Evolutionary conservation across 2,329 filamentous ascomycete species (phyloP), one percentile per base, ranked within the genome.

Genomic region (Apiospora marii): DNA sequence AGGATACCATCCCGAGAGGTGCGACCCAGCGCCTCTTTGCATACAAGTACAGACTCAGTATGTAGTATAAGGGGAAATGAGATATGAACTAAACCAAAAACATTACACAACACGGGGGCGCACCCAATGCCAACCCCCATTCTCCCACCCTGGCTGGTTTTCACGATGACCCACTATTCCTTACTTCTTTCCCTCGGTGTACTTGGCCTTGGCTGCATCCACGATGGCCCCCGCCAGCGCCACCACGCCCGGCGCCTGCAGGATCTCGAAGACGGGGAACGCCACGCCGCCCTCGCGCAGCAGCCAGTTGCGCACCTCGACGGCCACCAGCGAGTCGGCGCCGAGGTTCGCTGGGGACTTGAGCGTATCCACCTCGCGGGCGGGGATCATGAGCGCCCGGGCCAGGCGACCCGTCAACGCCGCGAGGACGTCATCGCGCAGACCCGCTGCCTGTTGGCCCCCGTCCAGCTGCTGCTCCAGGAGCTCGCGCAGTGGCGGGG

Each of bases 191-290:
- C 46, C 10, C 22, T 49, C 46, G 7, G 7, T 7, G 16, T 7
- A 19, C 44, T 48, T 48, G 16, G 44, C 14, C 44, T 4, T 48
- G 16, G 44, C 44, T 6, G 44, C 44, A 4, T 46, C 44, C 14
- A 4, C 44, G 44, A 48, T 48, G 6, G 16, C 16, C 6, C 44
- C 44, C 16, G 44, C 16, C 44, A 19, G 44, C 44, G 6, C 44
- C 16, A 48, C 14, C 16, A 48, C 44, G 44, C 44, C 22, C 67
- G 67, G 67, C 22, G 67, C 41, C 43, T 68, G 67, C 43, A 27
- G 48, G n/a, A 68, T 68, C 30, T 48, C 67, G 41, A 68, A 68
- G n/a, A 48, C 67, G 41, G 67, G 67, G n/a, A 68, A 68, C 34
- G 44, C 67, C 22, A 68, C 67, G 10, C 37, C 67, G 22, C 41